Evolutionary conservation across 805 yeast genomes (phyloP).

Genomic region (Danielia reshetovae): DNA sequence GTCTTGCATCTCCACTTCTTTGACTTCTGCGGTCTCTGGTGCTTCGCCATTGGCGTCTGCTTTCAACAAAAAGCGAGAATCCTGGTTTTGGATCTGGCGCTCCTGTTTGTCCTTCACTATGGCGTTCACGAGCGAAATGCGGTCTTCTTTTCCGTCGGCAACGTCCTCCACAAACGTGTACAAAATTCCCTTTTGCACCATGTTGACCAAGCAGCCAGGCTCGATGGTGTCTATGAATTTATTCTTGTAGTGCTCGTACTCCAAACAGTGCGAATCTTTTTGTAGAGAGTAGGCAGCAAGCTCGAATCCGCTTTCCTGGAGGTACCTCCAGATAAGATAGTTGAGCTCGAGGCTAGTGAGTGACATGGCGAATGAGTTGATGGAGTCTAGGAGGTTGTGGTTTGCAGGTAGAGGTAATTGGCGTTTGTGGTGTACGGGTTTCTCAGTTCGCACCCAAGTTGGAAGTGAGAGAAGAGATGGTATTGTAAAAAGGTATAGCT

Average conservation of each 20-base stretch:
- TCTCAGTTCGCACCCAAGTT: too few species aligned
- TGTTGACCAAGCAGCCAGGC: slow-evolving; percentile 75
- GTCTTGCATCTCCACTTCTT: slow-evolving; percentile 1
- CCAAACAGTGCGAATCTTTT: slow-evolving; percentile 62
- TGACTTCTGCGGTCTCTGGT: background rate
- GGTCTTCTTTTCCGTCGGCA: slow-evolving; percentile 25
- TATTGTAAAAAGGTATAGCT: too few species aligned
- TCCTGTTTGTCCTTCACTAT: slow-evolving; percentile 17
- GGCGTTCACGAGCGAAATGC: slow-evolving; percentile 45
- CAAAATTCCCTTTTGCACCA: slow-evolving; percentile 83
- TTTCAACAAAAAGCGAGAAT: slow-evolving; percentile 8
- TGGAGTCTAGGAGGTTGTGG: too few species aligned
- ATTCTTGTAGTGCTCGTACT: slow-evolving; percentile 45
- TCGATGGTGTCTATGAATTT: slow-evolving; percentile 49
- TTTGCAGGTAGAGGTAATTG: too few species aligned
- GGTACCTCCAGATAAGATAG: slow-evolving; percentile 88
- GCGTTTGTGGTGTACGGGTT: too few species aligned
- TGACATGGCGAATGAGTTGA: too few species aligned
- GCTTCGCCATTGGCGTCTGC: slow-evolving; percentile 9
- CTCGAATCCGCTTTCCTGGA: slow-evolving; percentile 80
- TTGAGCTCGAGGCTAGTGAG: slow-evolving; percentile 80
- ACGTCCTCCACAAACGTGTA: slow-evolving; percentile 67
- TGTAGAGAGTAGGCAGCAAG: slow-evolving; percentile 77
- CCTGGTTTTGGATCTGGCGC: background rate
- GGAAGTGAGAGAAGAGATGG: too few species aligned